Conservation (phyloP, 2,329 filamentous ascomycete species). For the Pseudopyrenochaeta lycopersici region DNA sequence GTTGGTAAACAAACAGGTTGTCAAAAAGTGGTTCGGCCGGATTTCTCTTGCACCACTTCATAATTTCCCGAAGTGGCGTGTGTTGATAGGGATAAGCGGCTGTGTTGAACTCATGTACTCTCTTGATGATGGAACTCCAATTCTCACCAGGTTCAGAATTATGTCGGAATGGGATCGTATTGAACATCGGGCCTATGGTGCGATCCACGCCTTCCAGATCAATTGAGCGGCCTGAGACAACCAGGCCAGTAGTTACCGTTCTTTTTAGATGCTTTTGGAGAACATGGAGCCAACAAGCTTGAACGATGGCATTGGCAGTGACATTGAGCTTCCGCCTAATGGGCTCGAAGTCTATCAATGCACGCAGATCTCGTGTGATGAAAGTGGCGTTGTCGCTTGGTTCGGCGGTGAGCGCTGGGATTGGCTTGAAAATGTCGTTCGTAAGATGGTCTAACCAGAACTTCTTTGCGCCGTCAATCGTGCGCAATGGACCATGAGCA, state of each 20-base stretch:
- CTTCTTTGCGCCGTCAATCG: constrained; percentile 55
- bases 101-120: constrained; percentile 76
- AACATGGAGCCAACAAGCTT: constrained; percentile 76
- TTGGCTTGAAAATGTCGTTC: constrained; percentile 37
- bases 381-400: constrained; percentile 27
- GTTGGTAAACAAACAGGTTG: constrained; percentile 82
- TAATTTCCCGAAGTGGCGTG: constrained; percentile 78
- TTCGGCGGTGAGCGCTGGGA: constrained; percentile 38
- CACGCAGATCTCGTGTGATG: constrained; percentile 45
- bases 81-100: constrained; percentile 77
- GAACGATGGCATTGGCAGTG: constrained; percentile 80
- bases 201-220: constrained; percentile 71
- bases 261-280: constrained; percentile 62
- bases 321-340: constrained; percentile 70
- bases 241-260: constrained; percentile 71
- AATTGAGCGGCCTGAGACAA: constrained; percentile 81
- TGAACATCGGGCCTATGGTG: constrained; percentile 86
- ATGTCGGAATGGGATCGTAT: constrained; percentile 79
- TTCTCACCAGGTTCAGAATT: constrained; percentile 55
- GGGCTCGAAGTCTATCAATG: constrained; percentile 57
- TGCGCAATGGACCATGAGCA: constrained; percentile 72
- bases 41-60: constrained; percentile 75
- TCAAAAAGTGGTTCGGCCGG: constrained; percentile 70
- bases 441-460: constrained; percentile 75
- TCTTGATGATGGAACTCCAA: constrained; percentile 68